A percentile compares a stretch with the other conserved stretches of the same genome.
Evolutionary conservation across 2,329 filamentous ascomycete genomes (phyloP).

Genomic region (Nigrospora osmanthi): DNA sequence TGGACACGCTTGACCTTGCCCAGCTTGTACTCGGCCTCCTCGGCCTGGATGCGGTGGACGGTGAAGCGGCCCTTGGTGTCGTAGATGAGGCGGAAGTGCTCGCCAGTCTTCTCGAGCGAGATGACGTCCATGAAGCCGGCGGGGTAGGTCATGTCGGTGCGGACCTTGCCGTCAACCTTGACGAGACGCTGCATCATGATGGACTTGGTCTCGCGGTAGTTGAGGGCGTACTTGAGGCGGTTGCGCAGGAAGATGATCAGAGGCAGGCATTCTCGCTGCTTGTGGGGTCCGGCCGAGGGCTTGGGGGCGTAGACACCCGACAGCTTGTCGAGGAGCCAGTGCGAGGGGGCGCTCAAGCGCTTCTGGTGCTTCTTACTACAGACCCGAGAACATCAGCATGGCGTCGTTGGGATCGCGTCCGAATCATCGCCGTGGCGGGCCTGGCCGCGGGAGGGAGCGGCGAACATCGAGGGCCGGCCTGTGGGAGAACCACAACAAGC

Average conservation of each 20-base stretch:
- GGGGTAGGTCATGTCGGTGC: conserved; percentile 96
- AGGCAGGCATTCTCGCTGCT: conserved; percentile 97
- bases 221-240: conserved; percentile 99
- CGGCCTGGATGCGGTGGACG: conserved; percentile 96
- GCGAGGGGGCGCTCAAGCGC: conserved; percentile 96
- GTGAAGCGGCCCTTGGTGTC: conserved; percentile 99
- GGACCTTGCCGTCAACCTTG: conserved; percentile 99
- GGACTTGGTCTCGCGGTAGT: conserved; percentile 92
- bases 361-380: conserved; percentile 98
- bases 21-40: conserved; percentile 99
- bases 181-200: conserved; percentile 99
- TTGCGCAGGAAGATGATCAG: conserved; percentile 96
- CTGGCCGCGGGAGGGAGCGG: background rate
- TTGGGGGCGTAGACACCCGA: conserved; percentile 77
- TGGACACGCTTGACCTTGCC: conserved; percentile 99
- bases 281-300: conserved; percentile 85
- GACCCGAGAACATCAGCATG: conserved; percentile 21
- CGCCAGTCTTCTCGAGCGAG: conserved; percentile 98
- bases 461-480: too few relatives aligned
- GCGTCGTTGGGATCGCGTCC: background rate
- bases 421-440: background rate
- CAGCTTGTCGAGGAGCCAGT: conserved; percentile 99
- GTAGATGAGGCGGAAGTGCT: conserved; percentile 99
- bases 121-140: conserved; percentile 99
- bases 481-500: too few relatives aligned